Base-by-base conservation (phyloP, 163 green algal species). In the Chlamydomonas reinhardtii region DNA sequence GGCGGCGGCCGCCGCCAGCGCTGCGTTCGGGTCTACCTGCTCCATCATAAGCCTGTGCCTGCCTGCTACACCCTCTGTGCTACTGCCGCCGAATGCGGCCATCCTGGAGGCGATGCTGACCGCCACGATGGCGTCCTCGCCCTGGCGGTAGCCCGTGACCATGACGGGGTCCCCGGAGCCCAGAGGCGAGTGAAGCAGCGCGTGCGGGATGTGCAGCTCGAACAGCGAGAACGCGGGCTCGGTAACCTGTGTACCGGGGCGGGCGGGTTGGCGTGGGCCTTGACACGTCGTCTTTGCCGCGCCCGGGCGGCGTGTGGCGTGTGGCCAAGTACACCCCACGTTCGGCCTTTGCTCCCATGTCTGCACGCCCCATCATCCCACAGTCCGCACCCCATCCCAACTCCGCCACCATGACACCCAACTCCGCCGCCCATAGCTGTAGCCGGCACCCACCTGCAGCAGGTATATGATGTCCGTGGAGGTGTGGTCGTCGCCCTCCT, bases 401-500 rank as follows among this genome's bases (percentile, higher is more conserved):
- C n/a, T n/a, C n/a, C n/a, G n/a, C n/a, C n/a, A n/a, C n/a, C n/a
- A n/a, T n/a, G n/a, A n/a, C n/a, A n/a, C n/a, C n/a, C n/a, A n/a
- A n/a, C n/a, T n/a, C n/a, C n/a, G n/a, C n/a, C n/a, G n/a, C n/a
- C n/a, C n/a, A n/a, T n/a, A n/a, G n/a, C n/a, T n/a, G n/a, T n/a
- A n/a, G n/a, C n/a, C n/a, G n/a, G n/a, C 48, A 56, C 48, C 48
- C 48, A 56, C 48, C 48, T 56, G 48, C 48, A 86, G 70, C 11
- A 86, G 16, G 70, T 79, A 79, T 3, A 86, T 24, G 15, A 86
- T 27, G 32, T 66, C 70, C 22, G n/a, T 72, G 48, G 61, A 29
- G 25, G 61, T 52, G 20, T 9, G 48, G 48, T 56, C 48, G 48
- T 17, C 48, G 12, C 48, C 48, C 12, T 56, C 48, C 61, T 15